Percentiles rank a stretch among this genome's conserved stretches.
Conservation (phyloP, 1,284 basidiomycete species). For the Phylloboletellus chloephorus region DNA sequence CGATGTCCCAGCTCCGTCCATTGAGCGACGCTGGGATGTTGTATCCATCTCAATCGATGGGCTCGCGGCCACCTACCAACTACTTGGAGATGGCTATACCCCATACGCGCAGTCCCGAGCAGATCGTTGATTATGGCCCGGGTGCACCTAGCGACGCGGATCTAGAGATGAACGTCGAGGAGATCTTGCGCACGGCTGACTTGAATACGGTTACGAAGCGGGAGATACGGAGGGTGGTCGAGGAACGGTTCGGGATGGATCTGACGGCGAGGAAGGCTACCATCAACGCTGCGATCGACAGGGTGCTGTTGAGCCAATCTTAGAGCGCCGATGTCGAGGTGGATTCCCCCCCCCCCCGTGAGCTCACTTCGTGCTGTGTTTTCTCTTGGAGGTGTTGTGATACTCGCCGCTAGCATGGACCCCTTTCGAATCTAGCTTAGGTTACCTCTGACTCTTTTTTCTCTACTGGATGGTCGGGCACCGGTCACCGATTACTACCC, state of each 20-base stretch:
- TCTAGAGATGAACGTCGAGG: conserved; percentile 66
- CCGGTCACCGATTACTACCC: background rate
- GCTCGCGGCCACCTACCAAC: conserved; percentile 65
- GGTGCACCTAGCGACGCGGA: conserved; percentile 60
- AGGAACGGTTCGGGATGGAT: conserved; percentile 73
- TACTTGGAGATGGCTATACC: conserved; percentile 73
- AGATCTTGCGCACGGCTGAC: conserved; percentile 72
- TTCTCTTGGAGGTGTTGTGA: conserved; percentile 6
- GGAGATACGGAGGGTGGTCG: conserved; percentile 75
- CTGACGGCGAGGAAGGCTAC: conserved; percentile 58
- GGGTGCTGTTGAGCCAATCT: conserved; percentile 41
- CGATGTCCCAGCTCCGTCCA: conserved; percentile 40
- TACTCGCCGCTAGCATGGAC: conserved; percentile 21
- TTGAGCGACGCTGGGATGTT: conserved; percentile 36
- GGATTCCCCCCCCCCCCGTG: too few species aligned
- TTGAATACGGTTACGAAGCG: conserved; percentile 88
- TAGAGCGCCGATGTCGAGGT: conserved; percentile 7
- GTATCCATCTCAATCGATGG: conserved; percentile 56
- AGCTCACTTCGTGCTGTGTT: too few species aligned
- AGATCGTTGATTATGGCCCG: conserved; percentile 38
- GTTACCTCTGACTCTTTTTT: conserved; percentile 15
- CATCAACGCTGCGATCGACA: conserved; percentile 71
- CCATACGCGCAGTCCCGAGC: conserved; percentile 46
- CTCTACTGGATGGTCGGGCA: conserved; percentile 5
- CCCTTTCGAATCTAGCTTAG: conserved; percentile 20